Evolutionary conservation across 257 asterid genomes (phyloP).

Genomic region (Solanum chaucha): DNA sequence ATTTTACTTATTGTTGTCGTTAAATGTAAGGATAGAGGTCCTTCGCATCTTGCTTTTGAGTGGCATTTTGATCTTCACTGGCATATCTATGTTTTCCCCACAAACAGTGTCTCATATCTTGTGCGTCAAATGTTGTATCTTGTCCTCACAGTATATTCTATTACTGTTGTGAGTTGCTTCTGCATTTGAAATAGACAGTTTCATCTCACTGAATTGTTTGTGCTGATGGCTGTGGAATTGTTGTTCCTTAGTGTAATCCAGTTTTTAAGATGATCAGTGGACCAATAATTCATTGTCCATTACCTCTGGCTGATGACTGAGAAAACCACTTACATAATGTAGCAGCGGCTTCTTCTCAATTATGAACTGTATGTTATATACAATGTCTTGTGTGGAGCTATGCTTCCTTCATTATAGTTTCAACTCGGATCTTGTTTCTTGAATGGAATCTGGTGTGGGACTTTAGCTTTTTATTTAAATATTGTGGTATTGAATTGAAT

Average conservation of each 20-base stretch:
- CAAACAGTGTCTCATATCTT: not conserved
- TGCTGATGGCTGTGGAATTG: not conserved
- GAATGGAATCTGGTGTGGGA: not conserved
- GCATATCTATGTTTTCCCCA: not conserved
- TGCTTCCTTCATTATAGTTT: not conserved
- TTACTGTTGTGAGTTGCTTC: not conserved
- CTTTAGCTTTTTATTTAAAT: not conserved
- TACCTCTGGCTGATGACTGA: not conserved
- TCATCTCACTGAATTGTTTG: not conserved
- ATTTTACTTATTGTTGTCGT: not conserved
- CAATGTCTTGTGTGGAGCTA: not conserved
- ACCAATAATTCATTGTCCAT: not conserved
- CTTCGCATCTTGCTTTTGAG: not conserved
- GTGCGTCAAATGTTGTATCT: not conserved
- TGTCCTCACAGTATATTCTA: not conserved
- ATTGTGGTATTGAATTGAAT: not conserved
- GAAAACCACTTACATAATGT: not conserved
- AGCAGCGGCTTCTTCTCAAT: not conserved
- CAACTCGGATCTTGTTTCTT: not conserved
- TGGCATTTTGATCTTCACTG: not conserved
- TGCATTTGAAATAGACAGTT: not conserved
- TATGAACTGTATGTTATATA: not conserved
- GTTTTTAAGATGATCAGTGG: not conserved
- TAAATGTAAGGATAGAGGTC: not conserved
- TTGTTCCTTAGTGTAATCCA: not conserved